phyloP scores from a whole-genome alignment of 202 grass and related monocot genomes.

The Miscanthus sacchariflorus region DNA sequence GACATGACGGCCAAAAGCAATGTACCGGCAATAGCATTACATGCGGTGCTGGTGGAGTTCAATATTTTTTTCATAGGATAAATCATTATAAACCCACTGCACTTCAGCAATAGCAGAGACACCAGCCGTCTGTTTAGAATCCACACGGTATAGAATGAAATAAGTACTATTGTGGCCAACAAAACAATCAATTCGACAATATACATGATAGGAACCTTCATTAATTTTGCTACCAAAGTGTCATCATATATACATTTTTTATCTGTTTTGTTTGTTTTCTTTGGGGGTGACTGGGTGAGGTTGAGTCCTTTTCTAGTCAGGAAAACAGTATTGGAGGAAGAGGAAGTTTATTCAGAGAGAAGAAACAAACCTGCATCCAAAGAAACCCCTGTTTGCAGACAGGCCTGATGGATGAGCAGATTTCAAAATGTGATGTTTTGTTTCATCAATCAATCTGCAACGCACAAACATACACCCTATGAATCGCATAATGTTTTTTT shows the following conservation, averaged over 20 bases:
- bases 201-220: neutral
- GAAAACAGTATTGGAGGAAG: neutral
- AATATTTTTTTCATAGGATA: conserved; percentile 30
- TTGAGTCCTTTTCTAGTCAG: neutral
- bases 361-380: conserved; percentile 79
- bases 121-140: conserved; percentile 4
- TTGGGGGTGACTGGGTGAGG: neutral
- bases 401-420: conserved; percentile 94
- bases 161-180: neutral
- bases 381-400: conserved; percentile 90
- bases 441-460: conserved; percentile 87
- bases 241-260: neutral
- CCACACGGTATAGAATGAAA: conserved; percentile 20
- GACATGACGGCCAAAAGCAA: conserved; percentile 41
- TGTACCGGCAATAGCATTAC: conserved; percentile 23
- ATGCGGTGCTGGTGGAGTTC: conserved; percentile 35
- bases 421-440: conserved; percentile 86
- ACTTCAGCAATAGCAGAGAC: neutral
- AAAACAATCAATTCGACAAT: conserved; percentile 11
- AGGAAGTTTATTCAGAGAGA: conserved; percentile 18
- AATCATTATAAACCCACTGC: conserved; percentile 29
- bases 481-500: neutral
- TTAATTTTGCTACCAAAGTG: neutral
- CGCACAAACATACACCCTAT: conserved; percentile 4
- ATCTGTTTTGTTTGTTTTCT: neutral